Conservation (phyloP, 805 yeast genomes). For the Ogataea trehalophila region DNA sequence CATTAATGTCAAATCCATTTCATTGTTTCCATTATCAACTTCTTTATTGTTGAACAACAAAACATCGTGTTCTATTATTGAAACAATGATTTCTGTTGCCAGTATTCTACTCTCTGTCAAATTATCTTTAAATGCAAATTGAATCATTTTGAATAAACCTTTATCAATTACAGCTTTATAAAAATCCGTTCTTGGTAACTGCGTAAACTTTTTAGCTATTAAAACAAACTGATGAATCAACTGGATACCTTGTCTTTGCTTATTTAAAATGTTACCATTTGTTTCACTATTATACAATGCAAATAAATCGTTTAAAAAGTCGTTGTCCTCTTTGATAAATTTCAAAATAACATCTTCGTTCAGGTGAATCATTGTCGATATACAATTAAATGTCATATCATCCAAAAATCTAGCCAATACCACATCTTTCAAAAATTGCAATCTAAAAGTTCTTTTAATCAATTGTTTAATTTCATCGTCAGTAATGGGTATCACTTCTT, state of each 20-base stretch:
- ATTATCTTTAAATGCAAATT: constrained; percentile 61
- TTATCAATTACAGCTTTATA: constrained; percentile 56
- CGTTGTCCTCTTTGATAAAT: constrained; percentile 45
- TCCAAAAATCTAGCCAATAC: constrained; percentile 78
- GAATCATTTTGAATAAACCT: constrained; percentile 67
- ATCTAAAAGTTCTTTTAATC: constrained; percentile 68
- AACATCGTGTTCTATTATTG: constrained; percentile 82
- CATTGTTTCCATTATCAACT: constrained; percentile 5
- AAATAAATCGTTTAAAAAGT: constrained; percentile 57
- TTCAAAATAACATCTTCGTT: constrained; percentile 66
- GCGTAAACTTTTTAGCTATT: constrained; percentile 64
- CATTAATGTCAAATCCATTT: constrained; percentile 42
- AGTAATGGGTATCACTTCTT: constrained; percentile 64
- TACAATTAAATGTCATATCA: constrained; percentile 66
- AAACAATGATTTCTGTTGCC: constrained; percentile 76
- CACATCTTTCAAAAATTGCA: constrained; percentile 82
- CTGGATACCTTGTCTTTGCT: constrained; percentile 65
- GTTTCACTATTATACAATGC: constrained; percentile 38
- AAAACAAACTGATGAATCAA: constrained; percentile 75
- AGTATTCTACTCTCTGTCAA: constrained; percentile 49
- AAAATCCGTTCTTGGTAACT: constrained; percentile 58
- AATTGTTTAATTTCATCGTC: constrained; percentile 45
- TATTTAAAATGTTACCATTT: constrained; percentile 12
- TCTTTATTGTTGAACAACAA: constrained; percentile 42
- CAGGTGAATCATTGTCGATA: constrained; percentile 60